phyloP scores from a whole-genome alignment of 176 grass and related monocot genomes.

The Aegilops speltoides region DNA sequence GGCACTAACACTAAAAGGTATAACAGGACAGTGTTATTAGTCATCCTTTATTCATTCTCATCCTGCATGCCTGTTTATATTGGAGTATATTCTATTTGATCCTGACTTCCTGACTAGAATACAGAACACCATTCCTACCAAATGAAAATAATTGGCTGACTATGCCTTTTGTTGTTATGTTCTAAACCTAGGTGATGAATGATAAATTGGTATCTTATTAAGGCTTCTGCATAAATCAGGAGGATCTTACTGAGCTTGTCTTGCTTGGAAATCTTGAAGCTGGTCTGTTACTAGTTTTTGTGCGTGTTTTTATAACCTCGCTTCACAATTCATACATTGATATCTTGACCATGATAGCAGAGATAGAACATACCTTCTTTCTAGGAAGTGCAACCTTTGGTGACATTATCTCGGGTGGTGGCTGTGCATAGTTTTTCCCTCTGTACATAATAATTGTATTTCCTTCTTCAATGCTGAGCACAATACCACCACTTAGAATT shows the following conservation, averaged over 20 bases:
- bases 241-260: not conserved
- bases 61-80: conserved; percentile 5
- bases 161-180: not conserved
- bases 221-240: conserved; percentile 7
- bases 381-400: conserved; percentile 80
- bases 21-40: not conserved
- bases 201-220: not conserved
- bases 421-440: conserved; percentile 93
- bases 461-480: conserved; percentile 77
- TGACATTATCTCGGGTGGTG: conserved; percentile 95
- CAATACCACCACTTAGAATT: conserved; percentile 85
- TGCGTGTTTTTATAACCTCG: not conserved
- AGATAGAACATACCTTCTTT: conserved; percentile 62
- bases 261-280: not conserved
- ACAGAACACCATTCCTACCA: not conserved
- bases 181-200: not conserved
- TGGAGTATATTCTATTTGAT: not conserved
- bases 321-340: not conserved
- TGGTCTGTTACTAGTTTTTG: not conserved
- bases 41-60: not conserved
- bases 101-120: not conserved
- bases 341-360: conserved; percentile 8
- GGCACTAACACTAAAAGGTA: not conserved
- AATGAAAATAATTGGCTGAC: not conserved
- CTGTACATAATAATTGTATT: conserved; percentile 98